Conservation (phyloP, 148 eudicot genomes). For the Rhododendron kiyosumense region DNA sequence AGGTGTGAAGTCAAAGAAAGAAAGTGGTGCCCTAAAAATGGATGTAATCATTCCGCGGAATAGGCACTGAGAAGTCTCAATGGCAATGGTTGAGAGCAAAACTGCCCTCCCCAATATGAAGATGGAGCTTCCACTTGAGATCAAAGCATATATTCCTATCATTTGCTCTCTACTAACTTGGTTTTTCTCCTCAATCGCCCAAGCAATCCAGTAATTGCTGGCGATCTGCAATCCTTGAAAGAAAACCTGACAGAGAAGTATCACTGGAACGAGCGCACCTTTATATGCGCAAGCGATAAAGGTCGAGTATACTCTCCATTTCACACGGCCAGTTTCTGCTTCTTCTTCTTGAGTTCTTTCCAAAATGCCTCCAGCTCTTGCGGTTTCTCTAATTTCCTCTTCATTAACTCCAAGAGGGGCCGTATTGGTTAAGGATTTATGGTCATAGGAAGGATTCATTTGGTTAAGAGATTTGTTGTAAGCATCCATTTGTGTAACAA, state of each 20-base stretch:
- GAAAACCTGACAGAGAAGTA: conserved; percentile 68
- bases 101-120: conserved; percentile 81
- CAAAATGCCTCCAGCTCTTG: conserved; percentile 18
- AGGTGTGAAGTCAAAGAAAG: conserved; percentile 83
- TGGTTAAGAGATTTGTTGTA: conserved; percentile 62
- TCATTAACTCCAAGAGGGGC: conserved; percentile 35
- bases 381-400: conserved; percentile 26
- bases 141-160: conserved; percentile 49
- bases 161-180: conserved; percentile 41
- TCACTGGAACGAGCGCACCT: conserved; percentile 81
- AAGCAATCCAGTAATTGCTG: conserved; percentile 92
- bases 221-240: conserved; percentile 76
- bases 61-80: conserved; percentile 63
- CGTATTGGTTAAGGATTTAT: conserved; percentile 8
- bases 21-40: conserved; percentile 74
- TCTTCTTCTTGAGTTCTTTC: conserved; percentile 52
- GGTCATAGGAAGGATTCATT: conserved; percentile 39
- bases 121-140: conserved; percentile 76
- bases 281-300: conserved; percentile 62
- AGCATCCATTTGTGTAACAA: conserved; percentile 65
- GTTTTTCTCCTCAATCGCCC: conserved; percentile 66
- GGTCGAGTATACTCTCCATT: conserved; percentile 58
- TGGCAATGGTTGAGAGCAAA: conserved; percentile 74
- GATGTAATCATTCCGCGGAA: conserved; percentile 66
- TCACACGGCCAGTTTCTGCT: conserved; percentile 61